Percentiles rank a stretch among this genome's conserved stretches.
These are phyloP conservation scores for Euphorbia tirucalli DNA, from an alignment of 345 rosid species.

Conservation along the genomic window DNA sequence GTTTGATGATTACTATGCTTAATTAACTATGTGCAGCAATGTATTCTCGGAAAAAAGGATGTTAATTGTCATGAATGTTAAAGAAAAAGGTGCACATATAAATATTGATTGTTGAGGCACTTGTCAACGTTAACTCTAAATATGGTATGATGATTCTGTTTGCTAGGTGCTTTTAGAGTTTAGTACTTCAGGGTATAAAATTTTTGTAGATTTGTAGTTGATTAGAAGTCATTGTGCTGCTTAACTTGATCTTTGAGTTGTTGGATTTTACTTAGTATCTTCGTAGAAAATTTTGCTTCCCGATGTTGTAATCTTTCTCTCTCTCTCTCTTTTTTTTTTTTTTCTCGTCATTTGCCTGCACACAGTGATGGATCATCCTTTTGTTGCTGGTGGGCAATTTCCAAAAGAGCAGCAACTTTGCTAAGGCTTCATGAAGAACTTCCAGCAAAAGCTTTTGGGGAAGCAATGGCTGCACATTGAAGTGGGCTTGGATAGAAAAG, in stretches of 20 bases:
- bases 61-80: not conserved
- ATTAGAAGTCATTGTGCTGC: not conserved
- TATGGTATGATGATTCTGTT: too few species aligned
- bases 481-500: slow-evolving; percentile 35
- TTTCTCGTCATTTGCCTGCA: slow-evolving; percentile 5
- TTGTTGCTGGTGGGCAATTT: slow-evolving; percentile 75
- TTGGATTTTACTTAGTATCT: not conserved
- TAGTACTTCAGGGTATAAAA: not conserved
- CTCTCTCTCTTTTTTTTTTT: too few species aligned
- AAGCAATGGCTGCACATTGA: slow-evolving; percentile 34
- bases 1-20: too few species aligned
- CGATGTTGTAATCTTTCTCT: slow-evolving; percentile 5
- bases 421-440: slow-evolving; percentile 63
- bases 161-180: not conserved
- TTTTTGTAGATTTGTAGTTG: not conserved
- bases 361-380: slow-evolving; percentile 87
- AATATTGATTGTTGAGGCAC: not conserved
- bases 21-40: too few species aligned
- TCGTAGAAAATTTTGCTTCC: not conserved
- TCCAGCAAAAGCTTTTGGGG: slow-evolving; percentile 33
- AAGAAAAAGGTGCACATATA: not conserved
- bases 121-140: slow-evolving; percentile 1
- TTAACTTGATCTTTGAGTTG: slow-evolving; percentile 9
- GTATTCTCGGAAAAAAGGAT: too few species aligned
- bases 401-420: slow-evolving; percentile 61